Base-by-base conservation (phyloP, 805 yeast genomes). In the Hermanozyma aechmeae region DNA sequence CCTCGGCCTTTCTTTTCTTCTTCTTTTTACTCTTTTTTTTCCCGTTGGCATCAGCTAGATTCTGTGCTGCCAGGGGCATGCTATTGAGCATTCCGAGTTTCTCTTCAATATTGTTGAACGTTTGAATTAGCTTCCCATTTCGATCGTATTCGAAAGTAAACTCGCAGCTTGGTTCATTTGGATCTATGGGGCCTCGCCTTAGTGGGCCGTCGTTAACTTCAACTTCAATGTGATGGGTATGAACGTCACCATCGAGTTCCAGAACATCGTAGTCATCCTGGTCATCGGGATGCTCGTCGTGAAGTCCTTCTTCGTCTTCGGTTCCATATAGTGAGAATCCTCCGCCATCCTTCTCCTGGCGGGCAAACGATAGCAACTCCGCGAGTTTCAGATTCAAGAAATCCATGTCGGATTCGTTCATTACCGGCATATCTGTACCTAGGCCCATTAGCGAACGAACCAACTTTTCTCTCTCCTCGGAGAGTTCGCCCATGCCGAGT, bases 101-200 rank as follows among this genome's bases (percentile, higher is more conserved):
- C 24, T 57, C 61, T 35, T 58, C 64, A n/a, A 58, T 51, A 26
- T 57, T 48, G 37, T 45, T 56, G 26, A 55, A 53, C 1, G 64
- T 53, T n/a, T 67, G 66, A 6, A 60, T 50, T 22, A 62, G 35
- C 35, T 56, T 58, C 3, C 68, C 68, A 15, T 52, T 53, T 22
- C 46, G 47, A 34, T 61, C 65, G 37, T 62, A 62, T 34, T 62
- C 69, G 37, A 62, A 62, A 6, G 68, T 62, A 32, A 62, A 60
- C 34, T 62, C 67, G 38, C 66, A 62, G 13, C 63, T 56, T 3
- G 65, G 65, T 11, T 61, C 67, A 19, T 54, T 50, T 3, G 50
- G 51, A 16, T 36, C 34, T 16, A 35, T 39, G 13, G n/a, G 15
- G 13, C 30, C 26, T 8, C 13, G 8, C 24, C 62, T 52, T 15